These are phyloP conservation scores for Linanthus parryae DNA, from an alignment of 148 eudicot genomes.

Conservation along the genomic window DNA sequence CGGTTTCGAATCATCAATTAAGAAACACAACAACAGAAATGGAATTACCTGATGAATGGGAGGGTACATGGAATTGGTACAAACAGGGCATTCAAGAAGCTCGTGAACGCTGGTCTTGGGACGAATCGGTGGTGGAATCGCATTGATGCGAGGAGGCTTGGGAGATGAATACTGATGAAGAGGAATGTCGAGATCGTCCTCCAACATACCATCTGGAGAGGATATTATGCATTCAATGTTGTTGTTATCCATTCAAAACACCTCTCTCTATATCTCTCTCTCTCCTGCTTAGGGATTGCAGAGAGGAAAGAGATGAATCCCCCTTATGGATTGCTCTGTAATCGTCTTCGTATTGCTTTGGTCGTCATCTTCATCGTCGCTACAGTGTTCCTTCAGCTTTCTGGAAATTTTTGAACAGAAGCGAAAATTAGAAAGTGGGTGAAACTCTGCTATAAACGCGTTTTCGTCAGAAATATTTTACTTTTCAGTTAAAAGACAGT, in stretches of 20 bases:
- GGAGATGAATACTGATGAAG: conserved; percentile 21
- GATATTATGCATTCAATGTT: conserved; percentile 72
- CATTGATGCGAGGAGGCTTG: conserved; percentile 36
- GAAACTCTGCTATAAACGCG: too few relatives aligned
- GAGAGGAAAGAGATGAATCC: too few relatives aligned
- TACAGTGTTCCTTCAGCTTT: too few relatives aligned
- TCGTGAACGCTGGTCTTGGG: conserved; percentile 84
- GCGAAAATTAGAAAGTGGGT: too few relatives aligned
- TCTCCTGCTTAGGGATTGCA: too few relatives aligned
- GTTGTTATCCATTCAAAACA: conserved; percentile 49
- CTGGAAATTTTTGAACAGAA: too few relatives aligned
- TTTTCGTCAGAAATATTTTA: too few relatives aligned
- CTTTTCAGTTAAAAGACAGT: too few relatives aligned
- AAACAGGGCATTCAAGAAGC: conserved; percentile 96
- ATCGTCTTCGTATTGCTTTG: too few relatives aligned
- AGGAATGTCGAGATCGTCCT: conserved; percentile 39
- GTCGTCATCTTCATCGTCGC: too few relatives aligned
- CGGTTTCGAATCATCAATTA: not conserved
- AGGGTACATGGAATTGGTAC: conserved; percentile 95
- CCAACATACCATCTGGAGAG: conserved; percentile 52
- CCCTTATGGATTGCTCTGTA: too few relatives aligned
- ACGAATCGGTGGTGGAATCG: conserved; percentile 21
- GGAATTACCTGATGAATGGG: conserved; percentile 99
- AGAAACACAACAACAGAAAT: conserved; percentile 1
- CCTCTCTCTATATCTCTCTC: not conserved